These are phyloP conservation scores for Curvularia sp. DNA, from an alignment of 2,329 filamentous ascomycete species.

Conservation along the genomic window DNA sequence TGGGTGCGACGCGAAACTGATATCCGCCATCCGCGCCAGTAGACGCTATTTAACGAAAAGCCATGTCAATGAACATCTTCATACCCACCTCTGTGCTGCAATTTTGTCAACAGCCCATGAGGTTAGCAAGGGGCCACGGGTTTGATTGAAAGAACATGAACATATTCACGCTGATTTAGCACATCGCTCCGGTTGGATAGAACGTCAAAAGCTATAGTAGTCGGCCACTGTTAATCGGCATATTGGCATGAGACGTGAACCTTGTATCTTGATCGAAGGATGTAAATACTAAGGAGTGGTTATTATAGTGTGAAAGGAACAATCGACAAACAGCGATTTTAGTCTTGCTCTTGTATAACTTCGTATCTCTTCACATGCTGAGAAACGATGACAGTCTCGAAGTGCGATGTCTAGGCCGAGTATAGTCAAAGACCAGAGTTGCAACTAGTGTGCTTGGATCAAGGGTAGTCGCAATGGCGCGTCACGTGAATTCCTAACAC, in stretches of 20 bases:
- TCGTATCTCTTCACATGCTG: background rate
- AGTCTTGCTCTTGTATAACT: background rate
- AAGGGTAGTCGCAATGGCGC: background rate
- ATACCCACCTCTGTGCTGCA: background rate
- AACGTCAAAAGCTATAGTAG: background rate
- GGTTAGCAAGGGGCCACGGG: too few species aligned
- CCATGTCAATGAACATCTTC: background rate
- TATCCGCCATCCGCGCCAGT: background rate
- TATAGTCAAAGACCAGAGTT: background rate
- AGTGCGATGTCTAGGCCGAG: background rate
- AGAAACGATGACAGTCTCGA: background rate
- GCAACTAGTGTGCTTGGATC: background rate
- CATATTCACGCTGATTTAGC: background rate
- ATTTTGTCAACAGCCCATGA: background rate
- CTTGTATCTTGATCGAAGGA: background rate
- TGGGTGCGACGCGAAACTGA: background rate
- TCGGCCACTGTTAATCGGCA: too few species aligned
- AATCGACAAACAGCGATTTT: background rate
- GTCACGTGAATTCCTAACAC: constrained; percentile 5
- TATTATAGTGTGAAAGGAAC: background rate
- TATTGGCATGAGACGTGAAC: background rate
- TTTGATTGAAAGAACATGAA: background rate
- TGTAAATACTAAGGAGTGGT: background rate
- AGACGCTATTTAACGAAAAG: background rate
- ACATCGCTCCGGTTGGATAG: background rate